Evolutionary conservation across 176 grass and related monocot species (phyloP), one percentile per base, ranked within the genome.

Genomic region (Oryza glaberrima): DNA sequence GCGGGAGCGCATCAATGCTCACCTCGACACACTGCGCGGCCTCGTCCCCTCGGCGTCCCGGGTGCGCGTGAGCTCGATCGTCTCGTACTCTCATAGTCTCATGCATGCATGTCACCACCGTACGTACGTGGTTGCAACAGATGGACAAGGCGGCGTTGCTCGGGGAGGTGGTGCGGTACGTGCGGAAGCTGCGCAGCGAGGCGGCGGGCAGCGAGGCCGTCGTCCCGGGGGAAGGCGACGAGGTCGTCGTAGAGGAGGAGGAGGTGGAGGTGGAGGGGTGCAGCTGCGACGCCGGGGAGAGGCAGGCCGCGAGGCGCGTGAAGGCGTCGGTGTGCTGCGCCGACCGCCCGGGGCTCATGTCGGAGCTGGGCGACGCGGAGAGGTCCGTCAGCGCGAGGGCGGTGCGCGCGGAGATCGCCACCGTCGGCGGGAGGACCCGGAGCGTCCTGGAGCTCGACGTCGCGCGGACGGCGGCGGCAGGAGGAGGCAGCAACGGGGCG

Each of bases 1-100:
- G 82, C 87, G 96, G 46, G 93, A 94, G 80, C 93, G 96, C 75
- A 98, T 98, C 93, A 95, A 98, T 52, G 75, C 87, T 34, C 96
- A 95, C 80, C 96, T 98, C 48, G 85, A 88, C 81, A 98, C 93
- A 48, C 93, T 98, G 19, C 93, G 96, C 16, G 83, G 85, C 36
- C 91, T 98, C 65, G 72, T 98, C n/a, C 96, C 96, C 32, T 84
- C 91, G 19, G 93, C 96, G 9, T 88, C 91, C 51, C 85, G 93
- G 83, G 96, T 95, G 63, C 67, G 88, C 67, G 88, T 25, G 16
- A 56, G 16, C 13, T 5, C 34, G 2, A 6, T 8, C 23, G 32
- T 34, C 28, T 72, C 45, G 10, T 65, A 9, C 6, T 52, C 28
- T 72, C 45, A 14, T 65, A 9, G 3, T 52, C 49, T 52, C 54